Percentiles rank a stretch among this genome's conserved stretches.
Evolutionary conservation across 352 stramenopile genomes (phyloP).

Genomic region (Thalassiosira allenii): DNA sequence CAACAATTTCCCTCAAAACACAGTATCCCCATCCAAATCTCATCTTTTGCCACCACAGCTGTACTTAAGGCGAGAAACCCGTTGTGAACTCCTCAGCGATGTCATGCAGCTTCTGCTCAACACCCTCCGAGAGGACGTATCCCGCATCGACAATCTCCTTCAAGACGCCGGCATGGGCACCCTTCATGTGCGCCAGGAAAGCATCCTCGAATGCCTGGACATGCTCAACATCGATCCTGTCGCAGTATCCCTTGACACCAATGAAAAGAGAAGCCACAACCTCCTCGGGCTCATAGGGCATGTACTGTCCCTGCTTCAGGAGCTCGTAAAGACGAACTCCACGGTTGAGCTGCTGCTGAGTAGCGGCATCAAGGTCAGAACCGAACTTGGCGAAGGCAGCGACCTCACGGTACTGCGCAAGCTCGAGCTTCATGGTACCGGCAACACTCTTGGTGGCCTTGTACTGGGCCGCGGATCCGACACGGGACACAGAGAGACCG

Average conservation of each 20-base stretch:
- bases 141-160: constrained; percentile 89
- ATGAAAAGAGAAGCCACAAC: constrained; percentile 89
- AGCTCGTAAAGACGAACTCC: constrained; percentile 91
- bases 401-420: constrained; percentile 93
- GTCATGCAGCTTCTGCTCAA: constrained; percentile 85
- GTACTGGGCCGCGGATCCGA: constrained; percentile 90
- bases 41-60: constrained; percentile 9
- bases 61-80: constrained; percentile 74
- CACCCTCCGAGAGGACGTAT: constrained; percentile 85
- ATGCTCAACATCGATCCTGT: constrained; percentile 89
- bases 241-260: constrained; percentile 91
- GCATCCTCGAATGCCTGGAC: constrained; percentile 88
- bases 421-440: constrained; percentile 93
- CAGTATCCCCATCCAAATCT: background rate
- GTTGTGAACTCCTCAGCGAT: constrained; percentile 89
- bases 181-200: constrained; percentile 90
- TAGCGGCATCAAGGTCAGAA: constrained; percentile 91
- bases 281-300: constrained; percentile 90
- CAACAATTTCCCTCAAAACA: constrained; percentile 10
- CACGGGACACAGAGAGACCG: constrained; percentile 90
- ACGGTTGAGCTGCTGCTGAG: constrained; percentile 92
- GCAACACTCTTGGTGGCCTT: constrained; percentile 91
- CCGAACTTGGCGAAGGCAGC: constrained; percentile 93
- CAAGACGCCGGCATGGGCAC: constrained; percentile 85
- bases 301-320: constrained; percentile 91